These are phyloP conservation scores for Arctostaphylos glauca DNA, from an alignment of 148 eudicot species.

Conservation along the genomic window DNA sequence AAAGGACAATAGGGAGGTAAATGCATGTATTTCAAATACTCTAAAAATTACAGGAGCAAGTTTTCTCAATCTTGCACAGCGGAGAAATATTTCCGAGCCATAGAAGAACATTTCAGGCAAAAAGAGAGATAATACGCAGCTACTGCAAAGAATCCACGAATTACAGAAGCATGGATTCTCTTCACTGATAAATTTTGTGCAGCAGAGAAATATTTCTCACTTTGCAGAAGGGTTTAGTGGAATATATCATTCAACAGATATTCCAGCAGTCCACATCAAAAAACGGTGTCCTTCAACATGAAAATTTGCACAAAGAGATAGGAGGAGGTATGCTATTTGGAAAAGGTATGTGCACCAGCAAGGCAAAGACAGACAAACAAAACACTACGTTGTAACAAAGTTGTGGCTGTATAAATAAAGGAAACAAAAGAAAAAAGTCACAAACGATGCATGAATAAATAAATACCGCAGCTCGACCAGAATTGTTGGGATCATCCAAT, in stretches of 20 bases:
- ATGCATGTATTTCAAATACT: background rate
- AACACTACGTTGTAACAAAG: background rate
- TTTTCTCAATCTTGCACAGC: background rate
- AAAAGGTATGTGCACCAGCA: background rate
- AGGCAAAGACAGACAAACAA: background rate
- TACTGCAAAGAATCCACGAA: no score
- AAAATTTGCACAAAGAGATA: background rate
- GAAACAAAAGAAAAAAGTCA: background rate
- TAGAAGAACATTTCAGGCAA: background rate
- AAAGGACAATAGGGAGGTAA: background rate
- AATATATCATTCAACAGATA: background rate
- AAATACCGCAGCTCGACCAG: conserved; percentile 55
- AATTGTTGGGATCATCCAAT: conserved; percentile 72
- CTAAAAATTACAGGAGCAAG: background rate
- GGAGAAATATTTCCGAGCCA: background rate
- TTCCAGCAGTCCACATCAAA: background rate
- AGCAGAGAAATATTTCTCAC: background rate
- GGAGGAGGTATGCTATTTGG: background rate
- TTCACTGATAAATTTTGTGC: background rate
- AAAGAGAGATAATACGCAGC: no score
- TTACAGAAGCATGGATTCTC: no score
- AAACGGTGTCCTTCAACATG: background rate
- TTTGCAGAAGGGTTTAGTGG: background rate
- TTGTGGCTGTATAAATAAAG: background rate
- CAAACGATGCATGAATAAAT: background rate